Evolutionary conservation across 371 early-diverging fungal genomes (phyloP).

Genomic region (Apophysomyces ossiformis): DNA sequence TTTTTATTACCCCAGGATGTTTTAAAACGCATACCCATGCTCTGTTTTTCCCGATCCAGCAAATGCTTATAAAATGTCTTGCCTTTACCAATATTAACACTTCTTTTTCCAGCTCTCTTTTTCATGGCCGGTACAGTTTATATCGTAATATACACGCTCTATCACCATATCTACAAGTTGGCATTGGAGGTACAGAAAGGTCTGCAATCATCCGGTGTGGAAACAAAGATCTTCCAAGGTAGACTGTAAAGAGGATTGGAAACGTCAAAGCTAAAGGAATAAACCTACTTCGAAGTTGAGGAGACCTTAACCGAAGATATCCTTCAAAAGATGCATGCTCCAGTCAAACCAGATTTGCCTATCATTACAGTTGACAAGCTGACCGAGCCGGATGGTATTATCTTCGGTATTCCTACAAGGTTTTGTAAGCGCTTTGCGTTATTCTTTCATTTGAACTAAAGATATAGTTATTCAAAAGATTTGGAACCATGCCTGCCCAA

Average conservation of each 20-base stretch:
- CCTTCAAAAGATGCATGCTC: conserved; percentile 75
- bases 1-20: background rate
- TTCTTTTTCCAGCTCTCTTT: conserved; percentile 4
- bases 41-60: conserved; percentile 8
- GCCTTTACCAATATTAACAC: conserved; percentile 1
- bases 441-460: background rate
- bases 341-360: conserved; percentile 65
- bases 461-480: conserved; percentile 8
- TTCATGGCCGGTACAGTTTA: conserved; percentile 48
- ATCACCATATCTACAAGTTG: conserved; percentile 76
- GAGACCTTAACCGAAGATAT: conserved; percentile 74
- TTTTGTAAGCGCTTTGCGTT: conserved; percentile 19
- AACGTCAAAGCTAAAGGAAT: background rate
- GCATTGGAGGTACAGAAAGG: conserved; percentile 73
- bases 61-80: conserved; percentile 11
- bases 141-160: conserved; percentile 73
- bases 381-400: conserved; percentile 74
- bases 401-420: conserved; percentile 82
- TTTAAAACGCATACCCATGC: conserved; percentile 4
- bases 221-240: conserved; percentile 71
- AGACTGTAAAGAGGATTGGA: conserved; percentile 5
- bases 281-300: conserved; percentile 30
- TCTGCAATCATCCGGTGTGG: conserved; percentile 58
- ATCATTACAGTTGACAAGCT: conserved; percentile 63
- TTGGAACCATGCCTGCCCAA: conserved; percentile 78